phyloP scores from a whole-genome alignment of 2,329 filamentous ascomycete genomes.

The Diaporthe citrichinensis region DNA sequence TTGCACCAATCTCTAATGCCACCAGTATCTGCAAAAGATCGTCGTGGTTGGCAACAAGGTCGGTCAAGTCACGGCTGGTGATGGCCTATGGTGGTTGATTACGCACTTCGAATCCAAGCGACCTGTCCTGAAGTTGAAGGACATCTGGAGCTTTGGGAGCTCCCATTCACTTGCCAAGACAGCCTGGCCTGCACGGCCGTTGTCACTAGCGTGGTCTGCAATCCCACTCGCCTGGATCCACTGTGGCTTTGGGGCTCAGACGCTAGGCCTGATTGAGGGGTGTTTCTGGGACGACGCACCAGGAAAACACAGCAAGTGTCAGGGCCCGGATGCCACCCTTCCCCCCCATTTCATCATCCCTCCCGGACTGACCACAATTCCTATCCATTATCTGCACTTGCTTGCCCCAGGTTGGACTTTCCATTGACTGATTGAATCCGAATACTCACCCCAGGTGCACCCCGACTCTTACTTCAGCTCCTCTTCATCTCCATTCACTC shows the following conservation, averaged over 20 bases:
- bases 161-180: constrained; percentile 17
- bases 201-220: constrained; percentile 7
- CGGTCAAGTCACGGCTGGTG: neutral
- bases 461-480: neutral
- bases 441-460: neutral
- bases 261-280: neutral
- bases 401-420: neutral
- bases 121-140: constrained; percentile 47
- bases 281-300: constrained; percentile 23
- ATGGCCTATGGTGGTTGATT: constrained; percentile 12
- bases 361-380: neutral
- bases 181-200: constrained; percentile 7
- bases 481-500: neutral
- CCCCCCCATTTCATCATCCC: constrained; percentile 11
- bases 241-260: constrained; percentile 28
- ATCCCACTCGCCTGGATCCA: constrained; percentile 13
- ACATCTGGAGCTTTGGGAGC: constrained; percentile 25
- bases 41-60: constrained; percentile 17
- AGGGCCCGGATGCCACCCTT: neutral
- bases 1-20: constrained; percentile 29
- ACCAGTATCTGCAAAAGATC: constrained; percentile 30
- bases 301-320: constrained; percentile 28
- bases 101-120: constrained; percentile 43
- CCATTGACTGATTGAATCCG: neutral
- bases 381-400: neutral